Base-by-base conservation (phyloP, 306 rosid species). In the Begonia peltatifolia region DNA sequence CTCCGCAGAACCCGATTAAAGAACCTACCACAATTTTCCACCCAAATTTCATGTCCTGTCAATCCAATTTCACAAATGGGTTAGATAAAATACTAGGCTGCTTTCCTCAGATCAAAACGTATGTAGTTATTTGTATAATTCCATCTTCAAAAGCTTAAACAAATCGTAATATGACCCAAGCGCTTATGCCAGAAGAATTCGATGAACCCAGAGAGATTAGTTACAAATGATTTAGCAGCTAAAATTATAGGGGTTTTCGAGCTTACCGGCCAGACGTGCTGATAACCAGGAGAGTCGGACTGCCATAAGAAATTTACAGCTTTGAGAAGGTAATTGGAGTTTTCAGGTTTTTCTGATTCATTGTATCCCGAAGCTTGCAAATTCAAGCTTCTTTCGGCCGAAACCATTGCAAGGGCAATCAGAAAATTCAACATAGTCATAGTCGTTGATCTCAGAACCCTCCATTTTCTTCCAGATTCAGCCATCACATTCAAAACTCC, bases 231-330 rank as follows among this genome's bases (percentile, higher is more conserved):
- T 38, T 38, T 15, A 25, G 15, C 13, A 25, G 23, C 13, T 43
- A 60, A 23, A 11, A 30, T 30, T 30, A 30, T 30, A 30, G 38
- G 38, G 38, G 38, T 30, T 4, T 12, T 5, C 9, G 5, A 2
- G 43, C 62, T 76, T 70, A 87, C 96, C 71, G 96, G 96, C 96
- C 96, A 87, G 14, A 76, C 81, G 53, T 80, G 96, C 7, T 66
- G 69, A 57, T 87, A 87, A 35, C 90, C 83, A 0, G 80, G 52
- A 38, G 57, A 59, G 9, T 52, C 69, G 2, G 94, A 17, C 47
- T 79, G 84, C 96, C 94, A 87, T 41, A 87, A 55, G 84, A 87
- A 87, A 68, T 66, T 74, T n/a, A 66, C 46, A 49, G 83, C 81
- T 66, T 20, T 64, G 46, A 6, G 59, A 47, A 87, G 64, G 57